These are phyloP conservation scores for Neopestalotiopsis sp. DNA, from an alignment of 2,329 filamentous ascomycete species.

Conservation along the genomic window DNA sequence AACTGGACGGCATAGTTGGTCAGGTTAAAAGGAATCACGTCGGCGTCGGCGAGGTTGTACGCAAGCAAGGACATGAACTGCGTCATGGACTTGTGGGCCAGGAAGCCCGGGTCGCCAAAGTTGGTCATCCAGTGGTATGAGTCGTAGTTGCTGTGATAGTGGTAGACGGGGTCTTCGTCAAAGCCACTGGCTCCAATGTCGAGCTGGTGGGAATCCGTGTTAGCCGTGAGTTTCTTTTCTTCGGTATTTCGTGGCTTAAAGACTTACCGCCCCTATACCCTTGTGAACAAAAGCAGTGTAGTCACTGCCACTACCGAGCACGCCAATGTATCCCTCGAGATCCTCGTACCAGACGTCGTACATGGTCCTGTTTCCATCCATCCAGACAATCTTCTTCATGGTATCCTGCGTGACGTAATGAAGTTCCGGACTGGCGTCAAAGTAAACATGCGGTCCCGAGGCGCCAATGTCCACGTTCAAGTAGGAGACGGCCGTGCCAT, in stretches of 20 bases:
- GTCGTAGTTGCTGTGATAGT: slow-evolving; percentile 87
- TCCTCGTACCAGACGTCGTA: slow-evolving; percentile 47
- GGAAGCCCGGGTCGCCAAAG: slow-evolving; percentile 71
- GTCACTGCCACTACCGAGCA: slow-evolving; percentile 70
- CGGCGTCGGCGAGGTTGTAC: slow-evolving; percentile 43
- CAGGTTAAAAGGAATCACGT: slow-evolving; percentile 45
- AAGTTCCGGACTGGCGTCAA: slow-evolving; percentile 69
- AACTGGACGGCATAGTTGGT: slow-evolving; percentile 46
- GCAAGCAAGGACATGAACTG: slow-evolving; percentile 49
- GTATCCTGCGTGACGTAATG: slow-evolving; percentile 68
- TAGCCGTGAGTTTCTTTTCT: too few relatives aligned
- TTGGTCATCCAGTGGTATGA: slow-evolving; percentile 83
- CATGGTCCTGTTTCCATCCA: slow-evolving; percentile 46
- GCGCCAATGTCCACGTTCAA: slow-evolving; percentile 79
- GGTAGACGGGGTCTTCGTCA: slow-evolving; percentile 62
- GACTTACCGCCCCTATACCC: slow-evolving; percentile 46
- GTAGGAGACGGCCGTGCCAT: slow-evolving; percentile 73
- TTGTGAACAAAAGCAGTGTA: slow-evolving; percentile 70
- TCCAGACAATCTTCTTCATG: slow-evolving; percentile 66
- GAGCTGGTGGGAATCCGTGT: slow-evolving; percentile 48
- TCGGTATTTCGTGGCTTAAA: too few relatives aligned
- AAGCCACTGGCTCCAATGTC: slow-evolving; percentile 59
- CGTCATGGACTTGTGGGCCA: slow-evolving; percentile 64
- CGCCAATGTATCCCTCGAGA: slow-evolving; percentile 53
- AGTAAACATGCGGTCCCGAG: slow-evolving; percentile 60